Base-by-base conservation (phyloP, 768 basidiomycete genomes). In the Termitomyces eurrhizus region DNA sequence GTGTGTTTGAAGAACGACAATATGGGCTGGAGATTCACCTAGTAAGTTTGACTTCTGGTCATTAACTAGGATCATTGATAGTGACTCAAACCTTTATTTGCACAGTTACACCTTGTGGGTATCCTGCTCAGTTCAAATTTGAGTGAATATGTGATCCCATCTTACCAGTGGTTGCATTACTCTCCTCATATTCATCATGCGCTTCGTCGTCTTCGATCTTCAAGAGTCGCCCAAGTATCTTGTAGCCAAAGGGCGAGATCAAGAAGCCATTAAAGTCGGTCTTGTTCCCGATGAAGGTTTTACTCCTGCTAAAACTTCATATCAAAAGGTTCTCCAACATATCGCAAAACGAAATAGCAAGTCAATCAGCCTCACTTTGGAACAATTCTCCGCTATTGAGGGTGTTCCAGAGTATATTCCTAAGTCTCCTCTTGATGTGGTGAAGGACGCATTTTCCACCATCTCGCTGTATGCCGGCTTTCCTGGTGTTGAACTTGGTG, bases 141-240 rank as follows among this genome's bases (percentile, higher is more conserved):
- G n/a, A 55, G 11, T 21, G 26, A 26, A 16, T 56, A 14, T 21
- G n/a, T 32, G 42, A 52, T 56, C 33, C 3, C 21, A 26, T n/a
- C 51, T 33, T n/a, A 50, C 33, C 62, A 82, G 81, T 33, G 81
- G 82, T 16, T 69, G 68, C 24, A 61, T 85, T 53, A 85, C 83
- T 0, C 72, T 86, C 36, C 8, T 81, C 49, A 77, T 83, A 69
- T 87, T 84, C 70, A 67, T 83, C 60, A 62, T 77, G 57, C 84
- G 86, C 33, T 85, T 80, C 71, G 68, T 83, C 57, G 71, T 86
- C 29, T 86, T 88, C 62, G 79, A 78, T 61, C 74, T 87, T 56
- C 80, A 84, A 65, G 86, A 87, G 66, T 83, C 83, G 0, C 80
- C 86, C 9, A 87, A 87, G 65, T 88, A 80, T 69, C 77, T 86